Evolutionary conservation across 1,284 basidiomycete genomes (phyloP).

Genomic region (Apiotrichum porosum): DNA sequence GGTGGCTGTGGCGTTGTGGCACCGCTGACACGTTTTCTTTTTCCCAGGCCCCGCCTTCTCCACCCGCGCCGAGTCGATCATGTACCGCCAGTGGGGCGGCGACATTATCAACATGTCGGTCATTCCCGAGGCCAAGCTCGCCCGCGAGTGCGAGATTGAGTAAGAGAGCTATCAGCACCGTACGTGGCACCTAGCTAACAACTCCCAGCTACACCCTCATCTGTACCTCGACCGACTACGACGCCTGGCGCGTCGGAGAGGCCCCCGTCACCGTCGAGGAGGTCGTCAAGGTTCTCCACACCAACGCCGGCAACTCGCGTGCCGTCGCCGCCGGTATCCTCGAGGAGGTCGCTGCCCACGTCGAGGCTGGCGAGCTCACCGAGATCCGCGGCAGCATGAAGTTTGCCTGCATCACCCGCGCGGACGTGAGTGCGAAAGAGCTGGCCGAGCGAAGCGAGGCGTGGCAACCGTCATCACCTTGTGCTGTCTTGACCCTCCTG

Average conservation of each 20-base stretch:
- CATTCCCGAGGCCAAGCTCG: slow-evolving; percentile 91
- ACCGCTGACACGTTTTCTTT: too few species aligned
- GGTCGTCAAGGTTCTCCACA: slow-evolving; percentile 78
- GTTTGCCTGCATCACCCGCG: slow-evolving; percentile 75
- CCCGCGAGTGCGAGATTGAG: slow-evolving; percentile 90
- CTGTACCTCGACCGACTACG: slow-evolving; percentile 86
- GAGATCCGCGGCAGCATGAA: slow-evolving; percentile 74
- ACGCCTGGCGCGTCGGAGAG: slow-evolving; percentile 76
- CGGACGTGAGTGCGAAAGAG: slow-evolving; percentile 41
- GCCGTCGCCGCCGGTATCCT: slow-evolving; percentile 64
- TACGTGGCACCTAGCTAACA: not conserved
- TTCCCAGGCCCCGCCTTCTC: slow-evolving; percentile 51
- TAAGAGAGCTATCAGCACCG: slow-evolving; percentile 48
- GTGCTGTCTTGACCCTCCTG: too few species aligned
- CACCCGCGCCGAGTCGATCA: slow-evolving; percentile 87
- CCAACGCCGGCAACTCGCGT: slow-evolving; percentile 78
- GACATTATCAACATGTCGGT: slow-evolving; percentile 95
- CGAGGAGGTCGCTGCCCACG: slow-evolving; percentile 66
- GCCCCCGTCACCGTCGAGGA: slow-evolving; percentile 76
- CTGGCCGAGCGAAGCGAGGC: not conserved
- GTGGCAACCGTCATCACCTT: not conserved
- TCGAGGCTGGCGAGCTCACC: slow-evolving; percentile 55
- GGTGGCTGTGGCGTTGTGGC: too few species aligned
- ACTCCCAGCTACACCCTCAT: slow-evolving; percentile 74
- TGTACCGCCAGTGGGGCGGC: slow-evolving; percentile 90